Conservation (phyloP, 495 filamentous ascomycete genomes). For the Neurospora tetraspora region DNA sequence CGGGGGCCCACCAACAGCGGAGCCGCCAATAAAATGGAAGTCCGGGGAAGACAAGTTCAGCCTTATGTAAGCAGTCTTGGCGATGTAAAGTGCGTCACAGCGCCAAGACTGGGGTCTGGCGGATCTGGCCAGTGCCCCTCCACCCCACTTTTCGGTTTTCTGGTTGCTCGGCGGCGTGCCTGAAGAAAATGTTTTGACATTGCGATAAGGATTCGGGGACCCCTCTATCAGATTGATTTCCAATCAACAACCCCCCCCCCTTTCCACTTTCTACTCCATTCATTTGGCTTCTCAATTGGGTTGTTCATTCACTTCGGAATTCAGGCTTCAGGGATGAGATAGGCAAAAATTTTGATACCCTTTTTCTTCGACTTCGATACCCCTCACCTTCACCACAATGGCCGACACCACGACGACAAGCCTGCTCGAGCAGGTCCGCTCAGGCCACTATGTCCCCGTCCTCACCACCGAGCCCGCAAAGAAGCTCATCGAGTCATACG, state of each 20-base stretch:
- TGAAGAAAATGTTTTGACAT: not conserved
- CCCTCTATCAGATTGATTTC: not conserved
- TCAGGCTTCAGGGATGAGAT: not conserved
- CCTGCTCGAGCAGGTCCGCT: conserved; percentile 3
- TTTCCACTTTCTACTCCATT: not conserved
- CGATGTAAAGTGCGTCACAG: not conserved
- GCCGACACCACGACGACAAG: not conserved
- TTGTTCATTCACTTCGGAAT: not conserved
- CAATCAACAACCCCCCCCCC: not conserved
- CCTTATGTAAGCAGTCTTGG: conserved; percentile 9
- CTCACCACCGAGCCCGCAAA: conserved; percentile 10
- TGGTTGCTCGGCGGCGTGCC: not conserved
- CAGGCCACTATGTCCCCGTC: conserved; percentile 17
- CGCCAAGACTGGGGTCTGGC: not conserved
- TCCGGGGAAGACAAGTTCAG: not conserved
- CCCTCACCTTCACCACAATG: not conserved
- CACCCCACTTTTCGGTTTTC: conserved; percentile 19
- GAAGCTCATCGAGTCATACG: conserved; percentile 9
- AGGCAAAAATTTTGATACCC: not conserved
- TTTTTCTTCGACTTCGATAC: not conserved
- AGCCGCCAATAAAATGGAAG: not conserved
- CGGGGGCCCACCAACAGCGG: not conserved
- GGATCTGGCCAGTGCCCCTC: conserved; percentile 17
- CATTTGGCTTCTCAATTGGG: not conserved
- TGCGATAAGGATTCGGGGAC: not conserved